A percentile compares a stretch with the other conserved stretches of the same genome.
Evolutionary conservation across 2,329 filamentous ascomycete species (phyloP).

Genomic region (Neocatenulostroma microsporum): DNA sequence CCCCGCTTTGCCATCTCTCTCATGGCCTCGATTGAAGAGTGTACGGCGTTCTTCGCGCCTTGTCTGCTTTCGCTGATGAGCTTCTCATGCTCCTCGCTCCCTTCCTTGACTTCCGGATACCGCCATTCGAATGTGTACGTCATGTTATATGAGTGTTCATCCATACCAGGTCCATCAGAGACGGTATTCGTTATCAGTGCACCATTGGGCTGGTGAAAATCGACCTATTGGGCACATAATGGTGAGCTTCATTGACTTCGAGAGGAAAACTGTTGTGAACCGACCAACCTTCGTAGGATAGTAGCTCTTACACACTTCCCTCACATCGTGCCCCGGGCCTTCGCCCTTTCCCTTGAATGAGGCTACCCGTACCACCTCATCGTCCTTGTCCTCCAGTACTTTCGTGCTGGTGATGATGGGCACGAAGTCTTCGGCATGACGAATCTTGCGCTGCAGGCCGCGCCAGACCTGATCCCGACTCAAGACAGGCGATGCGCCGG

Average conservation of each 20-base stretch:
- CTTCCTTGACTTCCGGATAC: conserved; percentile 29
- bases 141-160: conserved; percentile 33
- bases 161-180: conserved; percentile 30
- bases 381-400: conserved; percentile 34
- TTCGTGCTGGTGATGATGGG: conserved; percentile 35
- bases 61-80: conserved; percentile 21
- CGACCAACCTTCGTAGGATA: conserved; percentile 35
- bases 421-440: conserved; percentile 40
- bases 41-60: conserved; percentile 36
- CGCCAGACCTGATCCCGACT: conserved; percentile 33
- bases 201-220: conserved; percentile 39
- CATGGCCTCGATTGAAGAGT: conserved; percentile 36
- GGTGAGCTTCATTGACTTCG: too few species aligned
- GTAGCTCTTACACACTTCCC: conserved; percentile 33
- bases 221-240: conserved; percentile 36
- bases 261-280: too few species aligned
- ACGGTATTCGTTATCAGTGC: conserved; percentile 40
- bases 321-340: conserved; percentile 24
- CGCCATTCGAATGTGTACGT: conserved; percentile 42
- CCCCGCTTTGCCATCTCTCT: conserved; percentile 32
- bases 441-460: conserved; percentile 41
- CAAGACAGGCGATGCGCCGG: conserved; percentile 31
- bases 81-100: conserved; percentile 28
- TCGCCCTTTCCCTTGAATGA: conserved; percentile 32
- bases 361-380: conserved; percentile 30